These are phyloP conservation scores for Thalassiosira profunda DNA, from an alignment of 108 stramenopile genomes.

Conservation along the genomic window DNA sequence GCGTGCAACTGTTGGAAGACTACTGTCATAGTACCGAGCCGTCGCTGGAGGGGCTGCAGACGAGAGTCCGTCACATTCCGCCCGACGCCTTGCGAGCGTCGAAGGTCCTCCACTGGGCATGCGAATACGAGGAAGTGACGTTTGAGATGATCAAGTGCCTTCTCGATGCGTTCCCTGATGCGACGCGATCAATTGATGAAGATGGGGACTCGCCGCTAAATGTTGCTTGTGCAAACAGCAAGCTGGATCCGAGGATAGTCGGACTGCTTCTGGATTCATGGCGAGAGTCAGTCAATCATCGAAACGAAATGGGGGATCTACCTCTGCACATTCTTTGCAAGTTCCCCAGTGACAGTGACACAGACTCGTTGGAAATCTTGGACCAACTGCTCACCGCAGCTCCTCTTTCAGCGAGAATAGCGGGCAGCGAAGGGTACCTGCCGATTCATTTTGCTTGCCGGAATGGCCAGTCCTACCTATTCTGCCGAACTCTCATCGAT, in stretches of 20 bases:
- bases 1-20: too few species aligned
- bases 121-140: neutral
- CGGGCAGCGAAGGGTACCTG: neutral
- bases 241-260: neutral
- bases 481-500: neutral
- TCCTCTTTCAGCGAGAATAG: neutral
- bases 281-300: neutral
- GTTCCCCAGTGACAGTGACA: neutral
- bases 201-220: neutral
- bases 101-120: neutral
- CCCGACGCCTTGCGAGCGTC: neutral
- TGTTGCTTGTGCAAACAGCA: neutral
- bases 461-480: neutral
- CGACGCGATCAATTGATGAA: neutral
- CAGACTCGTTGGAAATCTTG: neutral
- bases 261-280: neutral
- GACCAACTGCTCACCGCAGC: neutral
- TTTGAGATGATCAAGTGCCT: slow-evolving; percentile 4
- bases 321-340: neutral
- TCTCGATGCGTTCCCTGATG: slow-evolving; percentile 1
- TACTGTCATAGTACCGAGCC: too few species aligned
- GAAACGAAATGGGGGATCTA: neutral
- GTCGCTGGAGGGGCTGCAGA: too few species aligned
- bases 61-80: too few species aligned
- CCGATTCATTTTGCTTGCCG: neutral